Evolutionary conservation across 495 filamentous ascomycete genomes (phyloP).

Genomic region (Lasiosphaeria miniovina): DNA sequence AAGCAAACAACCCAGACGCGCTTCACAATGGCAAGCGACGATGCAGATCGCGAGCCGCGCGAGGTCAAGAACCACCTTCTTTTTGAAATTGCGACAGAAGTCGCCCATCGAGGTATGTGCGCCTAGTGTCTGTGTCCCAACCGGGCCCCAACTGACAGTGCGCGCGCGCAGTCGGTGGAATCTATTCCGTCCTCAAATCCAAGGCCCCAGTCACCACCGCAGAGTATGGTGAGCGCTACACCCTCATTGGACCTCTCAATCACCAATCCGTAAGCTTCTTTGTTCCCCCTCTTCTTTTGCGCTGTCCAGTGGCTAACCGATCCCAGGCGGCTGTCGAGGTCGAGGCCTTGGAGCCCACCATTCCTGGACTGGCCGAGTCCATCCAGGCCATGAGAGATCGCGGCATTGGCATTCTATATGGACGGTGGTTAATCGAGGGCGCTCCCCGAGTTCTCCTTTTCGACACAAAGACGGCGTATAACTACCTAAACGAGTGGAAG

Average conservation of each 20-base stretch:
- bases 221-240: constrained; percentile 97
- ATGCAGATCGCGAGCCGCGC: constrained; percentile 36
- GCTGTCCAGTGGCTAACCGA: constrained; percentile 12
- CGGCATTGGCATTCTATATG: constrained; percentile 87
- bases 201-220: constrained; percentile 97
- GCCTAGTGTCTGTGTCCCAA: constrained; percentile 10
- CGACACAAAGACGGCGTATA: constrained; percentile 89
- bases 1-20: neutral
- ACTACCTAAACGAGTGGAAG: constrained; percentile 95
- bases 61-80: constrained; percentile 57
- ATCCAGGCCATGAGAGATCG: constrained; percentile 87
- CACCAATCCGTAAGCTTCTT: constrained; percentile 66
- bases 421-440: constrained; percentile 96
- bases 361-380: constrained; percentile 73
- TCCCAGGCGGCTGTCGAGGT: constrained; percentile 88
- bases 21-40: constrained; percentile 31
- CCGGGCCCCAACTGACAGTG: neutral
- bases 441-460: constrained; percentile 92
- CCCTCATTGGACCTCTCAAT: constrained; percentile 91
- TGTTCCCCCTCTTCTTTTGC: constrained; percentile 1
- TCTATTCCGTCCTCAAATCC: constrained; percentile 98
- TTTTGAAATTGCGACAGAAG: constrained; percentile 95
- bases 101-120: constrained; percentile 82
- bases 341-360: constrained; percentile 82
- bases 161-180: constrained; percentile 74